Conservation (phyloP, 202 grass and related monocot species). For the Sporobolus alterniflorus region DNA sequence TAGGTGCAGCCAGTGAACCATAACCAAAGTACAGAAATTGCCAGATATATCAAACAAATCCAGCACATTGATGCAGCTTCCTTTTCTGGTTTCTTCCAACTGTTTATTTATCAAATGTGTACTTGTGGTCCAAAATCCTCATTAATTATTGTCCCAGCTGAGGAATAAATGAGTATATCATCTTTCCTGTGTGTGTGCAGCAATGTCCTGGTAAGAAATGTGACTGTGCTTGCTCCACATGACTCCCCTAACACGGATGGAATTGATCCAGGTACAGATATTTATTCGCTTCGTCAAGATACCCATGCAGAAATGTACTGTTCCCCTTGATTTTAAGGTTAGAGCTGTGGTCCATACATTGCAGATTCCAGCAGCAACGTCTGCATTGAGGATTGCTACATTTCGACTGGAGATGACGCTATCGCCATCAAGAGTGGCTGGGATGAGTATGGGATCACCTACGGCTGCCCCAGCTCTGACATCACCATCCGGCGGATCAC, state of each 20-base stretch:
- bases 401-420: constrained; percentile 80
- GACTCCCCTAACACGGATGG: constrained; percentile 95
- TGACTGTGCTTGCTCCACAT: constrained; percentile 81
- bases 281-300: constrained; percentile 9
- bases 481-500: constrained; percentile 76
- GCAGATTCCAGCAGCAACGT: constrained; percentile 88
- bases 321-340: not conserved
- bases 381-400: constrained; percentile 91
- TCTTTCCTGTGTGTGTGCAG: constrained; percentile 57
- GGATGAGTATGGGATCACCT: constrained; percentile 93
- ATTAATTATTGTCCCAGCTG: constrained; percentile 34
- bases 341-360: constrained; percentile 17
- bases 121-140: constrained; percentile 36
- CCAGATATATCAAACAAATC: constrained; percentile 32
- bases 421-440: constrained; percentile 88
- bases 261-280: constrained; percentile 79
- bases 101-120: constrained; percentile 17
- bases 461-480: constrained; percentile 59
- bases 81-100: constrained; percentile 28
- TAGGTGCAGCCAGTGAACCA: constrained; percentile 21
- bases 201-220: constrained; percentile 82
- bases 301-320: not conserved
- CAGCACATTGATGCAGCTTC: constrained; percentile 29
- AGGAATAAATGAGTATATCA: constrained; percentile 30
- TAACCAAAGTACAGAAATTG: constrained; percentile 24